Evolutionary conservation across 805 yeast genomes (phyloP), one percentile per base, ranked within the genome.

Genomic region (Lachancea sp.): DNA sequence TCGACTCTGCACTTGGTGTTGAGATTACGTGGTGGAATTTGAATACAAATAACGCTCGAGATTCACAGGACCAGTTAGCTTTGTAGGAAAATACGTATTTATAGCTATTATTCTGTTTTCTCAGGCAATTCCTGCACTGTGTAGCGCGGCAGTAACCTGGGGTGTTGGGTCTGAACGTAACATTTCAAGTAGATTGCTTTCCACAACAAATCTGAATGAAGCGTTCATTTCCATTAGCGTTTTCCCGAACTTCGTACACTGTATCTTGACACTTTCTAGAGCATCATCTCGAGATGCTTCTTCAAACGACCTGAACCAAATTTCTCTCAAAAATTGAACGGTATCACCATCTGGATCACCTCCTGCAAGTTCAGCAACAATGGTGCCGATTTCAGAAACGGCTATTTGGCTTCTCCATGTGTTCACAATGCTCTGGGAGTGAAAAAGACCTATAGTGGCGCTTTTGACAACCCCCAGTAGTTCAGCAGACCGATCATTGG

Each of bases 31-130:
- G 95, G 95, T 77, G 90, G 67, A 57, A 82, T 83, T 89, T 89
- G 85, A 76, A 88, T 89, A 72, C 89, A 90, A 76, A 96, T 91
- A 70, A 90, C 91, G 78, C 89, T 97, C 67, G 80, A 54, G 85
- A 29, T 12, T 29, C 15, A 11, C 31, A 79, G 64, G 85, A 80
- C 45, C 85, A 85, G 41, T 77, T 85, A 74, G 80, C 85, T 9
- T 60, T 80, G 34, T 79, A 85, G 38, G n/a, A 25, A 20, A 31
- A 30, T 39, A 39, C 42, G 20, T 39, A n/a, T n/a, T n/a, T n/a
- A 30, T 39, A 29, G 35, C 51, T 64, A 62, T 11, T 6, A 39
- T 15, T 30, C 26, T 39, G 20, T 18, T 13, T 32, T 15, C 12
- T 31, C 20, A 32, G 15, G 16, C 25, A 17, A 41, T 35, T 3